Base-by-base conservation (phyloP, 129 eudicot genomes). In the Chrysanthemum seticuspe region DNA sequence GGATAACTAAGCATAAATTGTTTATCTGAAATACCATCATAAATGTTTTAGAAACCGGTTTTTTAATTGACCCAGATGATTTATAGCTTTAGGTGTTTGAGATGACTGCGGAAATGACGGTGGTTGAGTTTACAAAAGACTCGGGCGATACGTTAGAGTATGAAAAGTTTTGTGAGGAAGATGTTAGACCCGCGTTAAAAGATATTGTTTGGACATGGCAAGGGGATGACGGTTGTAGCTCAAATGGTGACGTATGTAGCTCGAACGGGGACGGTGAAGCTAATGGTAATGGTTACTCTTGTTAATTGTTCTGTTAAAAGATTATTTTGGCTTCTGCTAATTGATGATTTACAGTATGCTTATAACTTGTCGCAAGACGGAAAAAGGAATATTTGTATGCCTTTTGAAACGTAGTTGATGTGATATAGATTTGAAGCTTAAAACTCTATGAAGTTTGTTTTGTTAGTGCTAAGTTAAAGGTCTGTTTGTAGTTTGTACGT, bases 191-290 rank as follows among this genome's bases (percentile, higher is more conserved):
- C 62, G 78, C 78, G 82, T 72, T 78, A 18, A 78, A 78, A 67
- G 82, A 78, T 72, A 78, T 78, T 57, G 82, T 78, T 44, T 78
- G 82, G 82, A 78, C 82, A 54, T 78, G 82, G 82, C 82, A 78
- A 72, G 82, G 82, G 0, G 82, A 78, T 49, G 82, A 65, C 25
- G 53, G 78, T 6, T 53, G 27, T 62, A 62, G 34, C 18, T 78
- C 77, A 6, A 40, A 40, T 6, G 47, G 47, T 7, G 47, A 40
- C 47, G 47, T 6, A 0, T 6, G 47, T 31, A 54, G 71, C 44
- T 62, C 15, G 4, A 31, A 50, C 48, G 50, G 72, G 18, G 67
- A 65, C 18, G 55, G 66, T 13, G 65, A 64, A 23, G 52, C 51
- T 50, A 47, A 34, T 11, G 19, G 29, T 14, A 40, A 40, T 40